These are phyloP conservation scores for Cordyceps sp. DNA, from an alignment of 2,329 filamentous ascomycete species.

Conservation along the genomic window DNA sequence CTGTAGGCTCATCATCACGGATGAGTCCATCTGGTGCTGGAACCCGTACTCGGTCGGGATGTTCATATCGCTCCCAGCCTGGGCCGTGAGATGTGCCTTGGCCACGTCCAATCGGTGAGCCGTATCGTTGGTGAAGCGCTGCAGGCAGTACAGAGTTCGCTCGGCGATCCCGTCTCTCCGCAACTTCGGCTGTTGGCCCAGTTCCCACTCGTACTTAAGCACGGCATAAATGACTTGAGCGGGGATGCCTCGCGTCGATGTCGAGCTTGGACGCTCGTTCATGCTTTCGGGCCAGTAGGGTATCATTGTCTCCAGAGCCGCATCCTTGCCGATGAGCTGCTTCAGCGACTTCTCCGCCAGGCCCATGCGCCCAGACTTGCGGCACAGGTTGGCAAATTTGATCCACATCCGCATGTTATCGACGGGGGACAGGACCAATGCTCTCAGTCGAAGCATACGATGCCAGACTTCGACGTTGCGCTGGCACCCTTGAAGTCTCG, in stretches of 20 bases:
- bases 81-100: constrained; percentile 30
- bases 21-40: constrained; percentile 27
- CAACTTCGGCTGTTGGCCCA: constrained; percentile 43
- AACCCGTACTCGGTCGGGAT: constrained; percentile 31
- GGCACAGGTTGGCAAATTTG: constrained; percentile 95
- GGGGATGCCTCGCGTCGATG: constrained; percentile 27
- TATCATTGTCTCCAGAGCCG: constrained; percentile 41
- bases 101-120: constrained; percentile 36
- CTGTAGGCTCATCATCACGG: constrained; percentile 28
- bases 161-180: constrained; percentile 29
- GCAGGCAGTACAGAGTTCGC: constrained; percentile 40
- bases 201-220: constrained; percentile 92
- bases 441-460: constrained; percentile 87
- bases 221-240: constrained; percentile 91
- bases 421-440: constrained; percentile 75
- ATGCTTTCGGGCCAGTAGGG: constrained; percentile 37
- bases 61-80: constrained; percentile 27
- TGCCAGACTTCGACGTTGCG: constrained; percentile 98
- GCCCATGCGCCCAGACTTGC: constrained; percentile 87
- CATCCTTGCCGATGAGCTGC: constrained; percentile 64
- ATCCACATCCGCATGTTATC: constrained; percentile 99
- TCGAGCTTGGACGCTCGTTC: constrained; percentile 4
- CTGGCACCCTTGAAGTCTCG: constrained; percentile 83
- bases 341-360: constrained; percentile 91
- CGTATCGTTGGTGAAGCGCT: constrained; percentile 43